Percentiles rank a stretch among this genome's conserved stretches.
phyloP scores from a whole-genome alignment of 1,284 basidiomycete genomes.

The Tranzscheliella williamsii region DNA sequence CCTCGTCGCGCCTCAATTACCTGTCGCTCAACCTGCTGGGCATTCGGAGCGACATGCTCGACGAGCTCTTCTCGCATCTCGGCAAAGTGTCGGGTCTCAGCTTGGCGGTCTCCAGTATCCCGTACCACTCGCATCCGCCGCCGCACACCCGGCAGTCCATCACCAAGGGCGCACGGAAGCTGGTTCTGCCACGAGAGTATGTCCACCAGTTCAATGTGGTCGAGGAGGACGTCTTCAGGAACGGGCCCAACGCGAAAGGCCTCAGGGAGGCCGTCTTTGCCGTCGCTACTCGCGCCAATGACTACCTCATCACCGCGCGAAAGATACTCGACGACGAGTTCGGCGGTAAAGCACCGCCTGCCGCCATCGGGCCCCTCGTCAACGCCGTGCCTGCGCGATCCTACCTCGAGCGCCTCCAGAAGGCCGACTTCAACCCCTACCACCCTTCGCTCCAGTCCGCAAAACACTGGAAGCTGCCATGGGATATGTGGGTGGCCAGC shows the following conservation, averaged over 20 bases:
- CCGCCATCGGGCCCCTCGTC: conserved; percentile 77
- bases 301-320: conserved; percentile 82
- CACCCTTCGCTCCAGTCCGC: conserved; percentile 69
- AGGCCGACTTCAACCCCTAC: conserved; percentile 81
- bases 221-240: conserved; percentile 83
- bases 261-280: conserved; percentile 78
- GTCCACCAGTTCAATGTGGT: conserved; percentile 76
- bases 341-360: conserved; percentile 69
- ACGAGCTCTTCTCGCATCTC: conserved; percentile 58
- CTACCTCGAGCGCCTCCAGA: conserved; percentile 76
- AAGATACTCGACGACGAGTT: conserved; percentile 71
- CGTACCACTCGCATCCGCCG: conserved; percentile 52
- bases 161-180: conserved; percentile 65
- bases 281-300: conserved; percentile 85
- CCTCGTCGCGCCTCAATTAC: conserved; percentile 50
- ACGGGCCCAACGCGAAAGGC: conserved; percentile 69
- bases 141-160: conserved; percentile 42
- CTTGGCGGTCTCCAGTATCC: conserved; percentile 43
- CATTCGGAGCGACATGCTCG: conserved; percentile 26
- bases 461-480: conserved; percentile 83
- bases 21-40: conserved; percentile 51
- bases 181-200: conserved; percentile 83
- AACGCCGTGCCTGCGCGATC: conserved; percentile 74
- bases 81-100: conserved; percentile 57
- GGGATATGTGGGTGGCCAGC: conserved; percentile 76